Conservation (phyloP, 2,329 filamentous ascomycete species). For the Trichoderma pleuroti region DNA sequence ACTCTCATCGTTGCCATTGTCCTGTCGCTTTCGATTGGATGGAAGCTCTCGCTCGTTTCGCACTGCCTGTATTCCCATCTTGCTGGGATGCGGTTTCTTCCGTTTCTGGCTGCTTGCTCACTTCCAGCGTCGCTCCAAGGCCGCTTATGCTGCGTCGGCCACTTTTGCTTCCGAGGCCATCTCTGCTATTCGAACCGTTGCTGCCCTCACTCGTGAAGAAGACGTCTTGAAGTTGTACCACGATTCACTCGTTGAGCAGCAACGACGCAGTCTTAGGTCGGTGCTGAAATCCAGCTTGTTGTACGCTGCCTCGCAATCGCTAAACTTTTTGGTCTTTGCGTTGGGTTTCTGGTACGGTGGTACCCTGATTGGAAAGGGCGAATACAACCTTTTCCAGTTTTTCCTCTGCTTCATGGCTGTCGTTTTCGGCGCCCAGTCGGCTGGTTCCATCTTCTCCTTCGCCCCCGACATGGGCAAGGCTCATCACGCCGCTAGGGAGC, state of each 20-base stretch:
- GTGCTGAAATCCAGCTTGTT: slow-evolving; percentile 73
- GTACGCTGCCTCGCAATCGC: slow-evolving; percentile 79
- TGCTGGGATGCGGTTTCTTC: slow-evolving; percentile 77
- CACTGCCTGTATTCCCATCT: slow-evolving; percentile 70
- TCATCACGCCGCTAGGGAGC: slow-evolving; percentile 73
- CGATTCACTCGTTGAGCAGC: slow-evolving; percentile 62
- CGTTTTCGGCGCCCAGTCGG: slow-evolving; percentile 89
- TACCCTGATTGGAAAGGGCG: slow-evolving; percentile 64
- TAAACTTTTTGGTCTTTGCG: slow-evolving; percentile 79
- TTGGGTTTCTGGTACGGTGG: slow-evolving; percentile 94
- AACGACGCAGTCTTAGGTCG: slow-evolving; percentile 64
- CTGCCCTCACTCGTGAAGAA: slow-evolving; percentile 79
- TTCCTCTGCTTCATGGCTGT: slow-evolving; percentile 86
- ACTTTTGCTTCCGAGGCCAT: slow-evolving; percentile 91
- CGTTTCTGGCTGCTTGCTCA: slow-evolving; percentile 80
- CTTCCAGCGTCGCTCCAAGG: slow-evolving; percentile 76
- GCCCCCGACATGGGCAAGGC: slow-evolving; percentile 93
- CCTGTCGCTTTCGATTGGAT: slow-evolving; percentile 71
- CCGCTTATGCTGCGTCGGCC: slow-evolving; percentile 75
- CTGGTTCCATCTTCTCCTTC: slow-evolving; percentile 84
- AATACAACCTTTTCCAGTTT: slow-evolving; percentile 82
- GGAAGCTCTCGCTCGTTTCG: slow-evolving; percentile 87
- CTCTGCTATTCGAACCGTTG: slow-evolving; percentile 88
- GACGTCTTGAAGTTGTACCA: slow-evolving; percentile 76
- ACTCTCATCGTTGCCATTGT: slow-evolving; percentile 73